phyloP scores from a whole-genome alignment of 257 asterid genomes.

The Solanum stenotomum region DNA sequence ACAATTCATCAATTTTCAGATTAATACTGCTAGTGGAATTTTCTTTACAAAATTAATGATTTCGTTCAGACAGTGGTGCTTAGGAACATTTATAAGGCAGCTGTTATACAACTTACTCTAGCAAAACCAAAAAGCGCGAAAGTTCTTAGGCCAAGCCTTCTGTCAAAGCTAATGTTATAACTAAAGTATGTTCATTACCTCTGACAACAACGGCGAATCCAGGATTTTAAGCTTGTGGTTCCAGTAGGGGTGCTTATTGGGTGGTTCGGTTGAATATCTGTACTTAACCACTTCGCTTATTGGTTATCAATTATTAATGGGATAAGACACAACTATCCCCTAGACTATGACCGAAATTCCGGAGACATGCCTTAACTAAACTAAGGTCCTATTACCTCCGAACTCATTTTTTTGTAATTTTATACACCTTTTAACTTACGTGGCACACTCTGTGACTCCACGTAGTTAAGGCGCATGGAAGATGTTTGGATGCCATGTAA shows the following conservation, averaged over 20 bases:
- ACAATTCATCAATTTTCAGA: neutral
- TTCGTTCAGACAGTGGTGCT: neutral
- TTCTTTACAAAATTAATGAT: neutral
- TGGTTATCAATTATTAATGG: neutral
- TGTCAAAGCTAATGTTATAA: neutral
- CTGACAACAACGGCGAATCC: neutral
- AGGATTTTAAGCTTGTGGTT: neutral
- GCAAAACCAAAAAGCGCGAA: neutral
- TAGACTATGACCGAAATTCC: no score
- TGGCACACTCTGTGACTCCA: no score
- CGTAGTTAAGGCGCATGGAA: no score
- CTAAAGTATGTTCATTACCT: neutral
- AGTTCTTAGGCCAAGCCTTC: neutral
- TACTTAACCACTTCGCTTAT: neutral
- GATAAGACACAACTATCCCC: no score
- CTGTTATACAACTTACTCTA: neutral
- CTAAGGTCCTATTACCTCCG: no score
- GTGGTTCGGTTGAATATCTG: neutral
- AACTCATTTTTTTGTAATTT: no score
- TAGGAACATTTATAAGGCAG: neutral
- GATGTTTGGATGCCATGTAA: no score
- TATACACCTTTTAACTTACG: no score
- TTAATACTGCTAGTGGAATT: neutral
- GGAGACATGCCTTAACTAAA: no score
- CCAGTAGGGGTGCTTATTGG: neutral